phyloP scores from a whole-genome alignment of 2,329 filamentous ascomycete genomes.

The Calonectria montana region DNA sequence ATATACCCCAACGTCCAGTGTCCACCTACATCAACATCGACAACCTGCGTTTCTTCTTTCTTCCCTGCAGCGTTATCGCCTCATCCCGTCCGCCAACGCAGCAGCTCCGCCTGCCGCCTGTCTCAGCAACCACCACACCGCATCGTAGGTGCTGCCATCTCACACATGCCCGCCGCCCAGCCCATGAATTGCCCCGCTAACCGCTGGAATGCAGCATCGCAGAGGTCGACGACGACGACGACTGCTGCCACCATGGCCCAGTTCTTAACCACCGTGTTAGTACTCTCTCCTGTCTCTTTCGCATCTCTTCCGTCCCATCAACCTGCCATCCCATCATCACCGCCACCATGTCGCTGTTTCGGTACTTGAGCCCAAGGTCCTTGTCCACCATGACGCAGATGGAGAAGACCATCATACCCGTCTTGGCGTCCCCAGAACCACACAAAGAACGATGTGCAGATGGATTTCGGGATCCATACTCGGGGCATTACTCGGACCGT shows the following conservation, averaged over 20 bases:
- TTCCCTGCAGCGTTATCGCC: background rate
- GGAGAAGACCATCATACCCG: conserved; percentile 46
- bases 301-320: background rate
- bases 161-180: conserved; percentile 28
- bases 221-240: conserved; percentile 21
- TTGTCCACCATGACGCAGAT: conserved; percentile 46
- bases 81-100: conserved; percentile 5
- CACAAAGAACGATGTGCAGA: background rate
- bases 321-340: conserved; percentile 8
- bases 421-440: conserved; percentile 35
- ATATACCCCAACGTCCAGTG: background rate
- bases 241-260: conserved; percentile 50
- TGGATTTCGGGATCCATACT: background rate
- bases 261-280: conserved; percentile 58
- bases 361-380: conserved; percentile 49
- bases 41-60: background rate
- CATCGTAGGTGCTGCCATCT: conserved; percentile 26
- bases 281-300: conserved; percentile 26
- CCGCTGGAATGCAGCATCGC: conserved; percentile 51
- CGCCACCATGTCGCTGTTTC: conserved; percentile 41
- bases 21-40: background rate
- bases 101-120: conserved; percentile 10
- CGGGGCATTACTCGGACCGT: background rate
- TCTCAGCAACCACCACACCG: conserved; percentile 28
- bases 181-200: conserved; percentile 52